Conservation (phyloP, 495 filamentous ascomycete genomes). For the Entonaema liquescens region DNA sequence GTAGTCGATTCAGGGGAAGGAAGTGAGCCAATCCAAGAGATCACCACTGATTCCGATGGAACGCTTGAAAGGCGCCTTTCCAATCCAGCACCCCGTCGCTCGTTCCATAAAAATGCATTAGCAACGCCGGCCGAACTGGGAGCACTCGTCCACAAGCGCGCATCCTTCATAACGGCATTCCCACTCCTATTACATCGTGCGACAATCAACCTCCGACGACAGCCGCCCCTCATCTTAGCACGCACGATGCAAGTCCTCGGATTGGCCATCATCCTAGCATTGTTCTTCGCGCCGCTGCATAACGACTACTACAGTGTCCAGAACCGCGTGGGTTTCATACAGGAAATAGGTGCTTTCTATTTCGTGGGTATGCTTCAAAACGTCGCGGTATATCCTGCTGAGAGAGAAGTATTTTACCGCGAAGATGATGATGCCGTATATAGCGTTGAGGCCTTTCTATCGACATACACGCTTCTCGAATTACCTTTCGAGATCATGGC, state of each 20-base stretch:
- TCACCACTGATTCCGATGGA: constrained; percentile 1
- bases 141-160: constrained; percentile 66
- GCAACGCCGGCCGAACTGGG: constrained; percentile 76
- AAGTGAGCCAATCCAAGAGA: constrained; percentile 10
- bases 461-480: constrained; percentile 71
- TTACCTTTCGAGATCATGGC: constrained; percentile 73
- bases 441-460: constrained; percentile 71
- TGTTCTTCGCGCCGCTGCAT: constrained; percentile 77
- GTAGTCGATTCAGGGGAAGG: constrained; percentile 1
- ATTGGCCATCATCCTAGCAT: constrained; percentile 68
- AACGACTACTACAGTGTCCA: constrained; percentile 73
- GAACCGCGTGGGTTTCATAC: constrained; percentile 74
- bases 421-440: constrained; percentile 75
- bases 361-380: constrained; percentile 84
- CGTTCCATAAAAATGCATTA: constrained; percentile 50
- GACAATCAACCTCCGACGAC: constrained; percentile 71
- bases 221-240: constrained; percentile 69
- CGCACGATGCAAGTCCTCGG: constrained; percentile 74
- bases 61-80: constrained; percentile 23
- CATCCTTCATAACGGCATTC: constrained; percentile 68
- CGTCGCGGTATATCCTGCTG: constrained; percentile 73
- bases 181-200: constrained; percentile 71
- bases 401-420: constrained; percentile 74
- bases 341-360: constrained; percentile 74
- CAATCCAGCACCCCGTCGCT: constrained; percentile 30